A percentile compares a stretch with the other conserved stretches of the same genome.
These are phyloP conservation scores for Malassezia brasiliensis DNA, from an alignment of 1,284 basidiomycete genomes.

Conservation along the genomic window DNA sequence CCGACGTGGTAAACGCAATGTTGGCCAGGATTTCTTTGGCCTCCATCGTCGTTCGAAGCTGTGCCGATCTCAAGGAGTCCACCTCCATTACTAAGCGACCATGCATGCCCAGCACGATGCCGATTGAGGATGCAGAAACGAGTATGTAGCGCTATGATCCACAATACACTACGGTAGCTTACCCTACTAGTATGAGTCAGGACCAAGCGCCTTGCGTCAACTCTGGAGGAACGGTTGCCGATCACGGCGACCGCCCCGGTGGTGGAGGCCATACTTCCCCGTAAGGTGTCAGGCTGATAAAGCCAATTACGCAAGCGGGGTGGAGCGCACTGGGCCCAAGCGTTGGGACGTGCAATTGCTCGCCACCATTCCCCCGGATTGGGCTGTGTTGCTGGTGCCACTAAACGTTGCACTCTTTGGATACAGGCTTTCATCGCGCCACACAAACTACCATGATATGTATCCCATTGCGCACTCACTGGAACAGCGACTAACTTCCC, in stretches of 20 bases:
- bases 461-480: not conserved
- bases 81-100: constrained; percentile 1
- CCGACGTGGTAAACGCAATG: constrained; percentile 46
- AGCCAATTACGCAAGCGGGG: not conserved
- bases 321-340: not conserved
- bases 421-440: too few relatives aligned
- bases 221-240: too few relatives aligned
- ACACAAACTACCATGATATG: constrained; percentile 6
- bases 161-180: too few relatives aligned
- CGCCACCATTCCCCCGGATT: not conserved
- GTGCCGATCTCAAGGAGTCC: not conserved
- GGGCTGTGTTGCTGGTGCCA: not conserved
- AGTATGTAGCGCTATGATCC: not conserved
- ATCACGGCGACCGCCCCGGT: too few relatives aligned
- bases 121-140: not conserved
- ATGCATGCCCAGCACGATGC: too few relatives aligned
- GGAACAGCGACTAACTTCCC: not conserved
- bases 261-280: too few relatives aligned
- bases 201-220: too few relatives aligned
- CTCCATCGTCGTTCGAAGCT: constrained; percentile 26
- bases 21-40: constrained; percentile 41
- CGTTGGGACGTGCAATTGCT: not conserved
- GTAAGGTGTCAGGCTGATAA: not conserved
- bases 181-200: too few relatives aligned
- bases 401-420: too few relatives aligned